Base-by-base conservation (phyloP, 2,329 filamentous ascomycete species). In the Colletotrichum ledebouriae region DNA sequence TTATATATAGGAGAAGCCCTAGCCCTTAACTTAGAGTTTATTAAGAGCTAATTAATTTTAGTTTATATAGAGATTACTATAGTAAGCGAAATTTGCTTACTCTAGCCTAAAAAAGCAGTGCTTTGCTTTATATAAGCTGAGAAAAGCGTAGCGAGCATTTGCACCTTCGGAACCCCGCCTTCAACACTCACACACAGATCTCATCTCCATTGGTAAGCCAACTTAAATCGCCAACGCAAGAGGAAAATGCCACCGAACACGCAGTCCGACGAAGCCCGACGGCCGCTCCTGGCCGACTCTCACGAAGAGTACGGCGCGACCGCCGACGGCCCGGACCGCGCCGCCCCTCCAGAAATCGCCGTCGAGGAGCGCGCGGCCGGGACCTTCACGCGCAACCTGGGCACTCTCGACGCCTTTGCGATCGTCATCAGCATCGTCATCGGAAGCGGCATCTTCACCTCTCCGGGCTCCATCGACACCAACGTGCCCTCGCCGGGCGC, bases 401-500 rank as follows among this genome's bases (percentile, higher is more conserved):
- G 82, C 29, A 75, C 83, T 10, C 63, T 81, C 33, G 83, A 86
- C 71, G 83, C 83, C 0, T 90, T 89, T 70, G 86, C 85, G 22
- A 87, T 90, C 53, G 81, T 90, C 46, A 84, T 90, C 68, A 87
- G 86, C 72, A 87, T 90, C 69, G 87, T 90, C 61, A 89, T 90
- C 55, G 89, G 89, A 7, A 88, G 86, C 59, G 88, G 89, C 39
- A 85, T 91, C 17, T 91, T 91, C 72, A 89, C 89, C 0, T 90
- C 88, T 1, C 88, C 88, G 0, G 87, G 87, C 0, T 83, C 87
- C 11, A 88, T 91, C 67, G 87, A 90, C 72, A 84, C 84, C 15
- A 89, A 90, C 71, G 87, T 90, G 3, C 87, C 87, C 0, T 90
- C 88, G 0, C 88, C 88, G 0, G 88, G 86, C 9, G 79, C 81